These are phyloP conservation scores for Geosmithia morbida DNA, from an alignment of 2,329 filamentous ascomycete genomes.

Conservation along the genomic window DNA sequence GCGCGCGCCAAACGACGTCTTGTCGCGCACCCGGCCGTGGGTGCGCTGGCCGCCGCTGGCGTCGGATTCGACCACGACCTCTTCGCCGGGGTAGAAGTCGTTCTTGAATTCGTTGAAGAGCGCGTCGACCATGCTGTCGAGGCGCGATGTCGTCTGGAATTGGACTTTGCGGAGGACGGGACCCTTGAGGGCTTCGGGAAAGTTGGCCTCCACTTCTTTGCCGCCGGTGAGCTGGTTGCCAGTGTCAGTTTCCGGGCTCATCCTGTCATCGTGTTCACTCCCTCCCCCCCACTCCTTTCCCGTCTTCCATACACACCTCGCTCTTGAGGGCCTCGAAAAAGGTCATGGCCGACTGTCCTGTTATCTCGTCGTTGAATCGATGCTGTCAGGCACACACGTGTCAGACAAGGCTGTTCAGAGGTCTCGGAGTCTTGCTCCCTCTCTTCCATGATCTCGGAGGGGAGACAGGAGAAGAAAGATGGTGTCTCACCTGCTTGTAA, in stretches of 20 bases:
- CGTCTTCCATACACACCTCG: conserved; percentile 51
- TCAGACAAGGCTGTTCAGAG: background rate
- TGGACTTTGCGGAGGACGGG: conserved; percentile 85
- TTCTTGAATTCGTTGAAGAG: conserved; percentile 69
- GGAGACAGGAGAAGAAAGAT: background rate
- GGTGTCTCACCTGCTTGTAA: conserved; percentile 62
- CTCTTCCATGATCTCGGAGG: background rate
- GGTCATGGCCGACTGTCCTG: conserved; percentile 76
- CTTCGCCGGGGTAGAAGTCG: conserved; percentile 83
- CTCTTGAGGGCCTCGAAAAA: conserved; percentile 89
- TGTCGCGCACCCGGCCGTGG: conserved; percentile 69
- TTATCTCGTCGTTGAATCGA: conserved; percentile 91
- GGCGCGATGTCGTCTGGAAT: conserved; percentile 75
- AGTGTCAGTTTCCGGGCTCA: too few relatives aligned
- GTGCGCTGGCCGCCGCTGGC: conserved; percentile 43
- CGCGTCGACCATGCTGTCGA: conserved; percentile 64
- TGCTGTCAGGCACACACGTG: conserved; percentile 33
- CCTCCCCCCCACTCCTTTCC: too few relatives aligned
- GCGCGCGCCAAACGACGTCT: conserved; percentile 55
- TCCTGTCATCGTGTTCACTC: background rate
- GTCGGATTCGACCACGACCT: conserved; percentile 57
- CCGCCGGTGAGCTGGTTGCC: conserved; percentile 54
- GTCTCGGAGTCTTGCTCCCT: background rate
- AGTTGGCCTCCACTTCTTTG: conserved; percentile 78
- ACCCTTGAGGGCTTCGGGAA: conserved; percentile 81